Base-by-base conservation (phyloP, 805 yeast species). In the Saccharomycopsis schoenii region DNA sequence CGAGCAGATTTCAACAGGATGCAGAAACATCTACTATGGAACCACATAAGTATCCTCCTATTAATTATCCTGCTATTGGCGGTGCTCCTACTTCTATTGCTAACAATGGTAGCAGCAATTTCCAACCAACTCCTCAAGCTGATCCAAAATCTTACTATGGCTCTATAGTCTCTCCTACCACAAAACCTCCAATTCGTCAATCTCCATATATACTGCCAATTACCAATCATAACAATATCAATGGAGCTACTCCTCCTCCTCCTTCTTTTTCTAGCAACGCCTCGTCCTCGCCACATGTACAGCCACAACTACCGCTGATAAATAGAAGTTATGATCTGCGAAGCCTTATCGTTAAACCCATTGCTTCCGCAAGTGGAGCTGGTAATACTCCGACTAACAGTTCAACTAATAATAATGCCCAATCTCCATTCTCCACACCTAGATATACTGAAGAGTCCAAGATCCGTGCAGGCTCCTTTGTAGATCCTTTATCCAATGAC, bases 1-100 rank as follows among this genome's bases (percentile, higher is more conserved):
- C 41, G 64, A 66, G 34, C 66, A 61, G 19, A 59, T 62, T n/a
- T 56, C 60, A 37, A 43, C 24, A 29, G 15, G 41, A 36, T 39
- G 41, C 15, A 57, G 52, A 50, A 36, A 42, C 25, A 41, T 37
- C 47, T 25, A 56, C 34, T 47, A 47, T 21, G 34, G 52, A 47
- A 21, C 34, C 52, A 1, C 52, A 47, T 47, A 47, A 47, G 25
- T 47, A 47, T 47, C 5, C 52, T 21, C 21, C 34, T 47, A 34
- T 11, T 47, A 6, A n/a, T 24, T 47, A 47, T 17, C 15, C 6
- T 47, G 34, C n/a, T 47, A 25, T n/a, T 4, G 25, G 21, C 3
- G 24, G 34, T 40, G 14, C 37, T 8, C n/a, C 24, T 47, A 56
- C 37, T 58, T 12, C 52, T 1, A 21, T 47, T 24, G n/a, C 34